phyloP scores from a whole-genome alignment of 163 green algal genomes.

The Chloromonas sp. region DNA sequence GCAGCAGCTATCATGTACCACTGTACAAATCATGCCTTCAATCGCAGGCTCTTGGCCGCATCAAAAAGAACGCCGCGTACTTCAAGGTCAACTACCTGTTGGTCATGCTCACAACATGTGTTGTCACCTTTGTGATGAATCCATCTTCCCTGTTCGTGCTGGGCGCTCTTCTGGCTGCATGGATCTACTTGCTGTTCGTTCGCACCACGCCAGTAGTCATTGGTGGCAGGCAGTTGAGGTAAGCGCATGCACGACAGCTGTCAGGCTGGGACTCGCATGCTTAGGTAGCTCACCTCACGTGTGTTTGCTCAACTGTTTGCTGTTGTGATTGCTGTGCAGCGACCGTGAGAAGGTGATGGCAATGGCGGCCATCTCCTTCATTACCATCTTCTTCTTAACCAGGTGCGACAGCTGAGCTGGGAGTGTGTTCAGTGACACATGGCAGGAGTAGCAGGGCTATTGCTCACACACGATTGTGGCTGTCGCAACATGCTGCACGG shows the following conservation, averaged over 20 bases:
- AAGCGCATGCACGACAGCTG: background rate
- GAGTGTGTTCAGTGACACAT: no score
- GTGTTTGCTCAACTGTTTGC: background rate
- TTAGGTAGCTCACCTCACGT: background rate
- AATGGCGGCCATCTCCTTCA: slow-evolving; percentile 63
- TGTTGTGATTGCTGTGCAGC: slow-evolving; percentile 32
- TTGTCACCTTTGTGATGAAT: slow-evolving; percentile 58
- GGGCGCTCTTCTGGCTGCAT: slow-evolving; percentile 50
- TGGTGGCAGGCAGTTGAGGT: slow-evolving; percentile 69
- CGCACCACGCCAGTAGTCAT: slow-evolving; percentile 60
- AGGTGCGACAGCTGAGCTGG: slow-evolving; percentile 30
- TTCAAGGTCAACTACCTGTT: slow-evolving; percentile 89
- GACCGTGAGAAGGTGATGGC: slow-evolving; percentile 80
- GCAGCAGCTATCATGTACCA: background rate
- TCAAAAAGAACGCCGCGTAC: slow-evolving; percentile 80
- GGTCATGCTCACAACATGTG: slow-evolving; percentile 58
- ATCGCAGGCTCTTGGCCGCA: slow-evolving; percentile 54
- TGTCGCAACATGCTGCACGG: no score
- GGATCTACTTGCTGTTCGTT: slow-evolving; percentile 79
- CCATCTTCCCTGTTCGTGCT: slow-evolving; percentile 69
- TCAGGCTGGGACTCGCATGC: background rate
- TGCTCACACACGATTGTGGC: no score
- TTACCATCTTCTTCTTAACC: slow-evolving; percentile 86
- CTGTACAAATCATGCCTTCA: background rate
- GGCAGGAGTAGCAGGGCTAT: no score